Evolutionary conservation across 176 grass and related monocot genomes (phyloP), one percentile per base, ranked within the genome.

Genomic region (Zizania latifolia): DNA sequence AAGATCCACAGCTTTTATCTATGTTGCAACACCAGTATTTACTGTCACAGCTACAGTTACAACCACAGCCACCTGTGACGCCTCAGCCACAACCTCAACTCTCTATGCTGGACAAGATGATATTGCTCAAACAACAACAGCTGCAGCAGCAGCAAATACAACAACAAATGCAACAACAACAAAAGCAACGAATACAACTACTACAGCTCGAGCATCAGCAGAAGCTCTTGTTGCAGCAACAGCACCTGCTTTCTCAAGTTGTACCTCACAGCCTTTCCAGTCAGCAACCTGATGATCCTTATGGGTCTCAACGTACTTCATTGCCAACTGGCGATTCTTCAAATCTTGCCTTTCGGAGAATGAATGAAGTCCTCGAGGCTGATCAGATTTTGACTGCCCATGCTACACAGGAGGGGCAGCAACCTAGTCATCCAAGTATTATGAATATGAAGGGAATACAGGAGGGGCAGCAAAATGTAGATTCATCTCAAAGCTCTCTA

Each of bases 81-180:
- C 22, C 87, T 72, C 85, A 93, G 24, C 40, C 86, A n/a, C n/a
- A 53, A 22, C 51, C 77, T 29, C 96, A 88, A 90, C 89, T 99
- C 36, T 92, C 89, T 59, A 63, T 95, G 36, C 48, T 95, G 87
- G 96, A 99, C 80, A 95, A 99, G 55, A 76, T 90, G 40, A 80
- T 99, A 76, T 69, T 95, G 82, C 86, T 99, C 51, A 87, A 95
- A 70, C 96, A 99, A 65, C 92, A 99, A n/a, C n/a, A n/a, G 78
- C 93, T 92, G 50, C 81, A 90, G 13, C 90, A 86, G 29, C 81
- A 85, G 14, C 66, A 84, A 8, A 71, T 66, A 13, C 83, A 82
- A 15, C 80, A 84, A 33, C 85, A 90, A 40, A 81, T 71, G 24
- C 81, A 92, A 7, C 92, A n/a, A n/a, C n/a, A n/a, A 28, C 85